Percentiles rank a stretch among this genome's conserved stretches.
Evolutionary conservation across 2,329 filamentous ascomycete genomes (phyloP).

Genomic region (Fusarium gaditjirri): DNA sequence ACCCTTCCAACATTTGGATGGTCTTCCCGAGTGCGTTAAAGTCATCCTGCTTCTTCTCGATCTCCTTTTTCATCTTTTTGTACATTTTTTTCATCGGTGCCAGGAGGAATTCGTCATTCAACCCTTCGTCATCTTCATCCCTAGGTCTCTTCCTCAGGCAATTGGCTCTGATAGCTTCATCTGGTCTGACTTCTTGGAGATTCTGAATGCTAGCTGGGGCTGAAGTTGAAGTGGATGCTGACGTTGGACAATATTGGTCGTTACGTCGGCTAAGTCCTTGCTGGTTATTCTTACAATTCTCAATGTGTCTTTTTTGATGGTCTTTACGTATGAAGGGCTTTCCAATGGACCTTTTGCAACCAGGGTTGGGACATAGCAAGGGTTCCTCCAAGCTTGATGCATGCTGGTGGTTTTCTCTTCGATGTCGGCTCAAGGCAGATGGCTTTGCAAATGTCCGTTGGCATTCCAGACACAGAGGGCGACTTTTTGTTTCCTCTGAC

Average conservation of each 20-base stretch:
- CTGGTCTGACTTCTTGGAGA: accelerated
- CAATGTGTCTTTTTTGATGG: not conserved
- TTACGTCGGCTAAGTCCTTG: accelerated
- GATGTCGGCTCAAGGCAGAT: accelerated
- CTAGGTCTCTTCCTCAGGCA: not conserved
- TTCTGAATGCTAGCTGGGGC: no score
- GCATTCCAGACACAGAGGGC: not conserved
- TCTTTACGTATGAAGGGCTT: accelerated
- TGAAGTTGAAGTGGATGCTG: accelerated
- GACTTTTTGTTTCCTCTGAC: accelerated
- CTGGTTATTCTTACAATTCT: accelerated
- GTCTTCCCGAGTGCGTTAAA: accelerated
- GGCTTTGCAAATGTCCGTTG: not conserved
- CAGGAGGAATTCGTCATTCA: not conserved
- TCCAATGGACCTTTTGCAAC: not conserved
- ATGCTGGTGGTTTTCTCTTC: not conserved
- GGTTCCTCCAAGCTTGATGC: accelerated
- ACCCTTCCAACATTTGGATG: accelerated
- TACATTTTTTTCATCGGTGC: not conserved
- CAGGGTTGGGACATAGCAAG: not conserved
- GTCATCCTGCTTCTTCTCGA: accelerated
- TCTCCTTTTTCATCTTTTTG: accelerated
- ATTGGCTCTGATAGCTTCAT: not conserved
- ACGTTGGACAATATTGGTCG: not conserved
- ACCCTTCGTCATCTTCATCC: not conserved